Conservation (phyloP, 768 basidiomycete genomes). For the Auricularia cornea region DNA sequence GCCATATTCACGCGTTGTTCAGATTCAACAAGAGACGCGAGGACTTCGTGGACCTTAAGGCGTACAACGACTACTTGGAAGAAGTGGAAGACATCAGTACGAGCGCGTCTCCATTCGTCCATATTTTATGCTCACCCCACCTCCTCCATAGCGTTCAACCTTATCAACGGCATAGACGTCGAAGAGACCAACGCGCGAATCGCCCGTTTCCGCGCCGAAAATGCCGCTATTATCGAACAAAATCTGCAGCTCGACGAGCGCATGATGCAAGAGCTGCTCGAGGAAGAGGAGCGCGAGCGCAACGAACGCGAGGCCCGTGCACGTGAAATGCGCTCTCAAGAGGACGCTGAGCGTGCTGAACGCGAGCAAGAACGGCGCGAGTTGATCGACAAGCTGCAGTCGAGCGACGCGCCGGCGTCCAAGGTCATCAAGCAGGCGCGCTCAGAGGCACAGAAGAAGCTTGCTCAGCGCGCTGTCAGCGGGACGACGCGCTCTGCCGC, state of each 20-base stretch:
- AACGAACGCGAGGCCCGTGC: constrained; percentile 63
- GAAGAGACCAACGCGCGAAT: constrained; percentile 78
- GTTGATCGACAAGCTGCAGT: constrained; percentile 72
- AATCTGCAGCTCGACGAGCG: constrained; percentile 79
- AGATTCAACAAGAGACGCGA: constrained; percentile 93
- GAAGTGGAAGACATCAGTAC: constrained; percentile 86
- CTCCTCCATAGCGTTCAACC: constrained; percentile 71
- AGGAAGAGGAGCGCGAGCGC: constrained; percentile 75
- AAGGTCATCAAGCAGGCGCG: constrained; percentile 34
- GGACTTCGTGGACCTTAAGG: constrained; percentile 71
- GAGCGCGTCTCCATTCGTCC: constrained; percentile 15
- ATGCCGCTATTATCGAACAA: constrained; percentile 72
- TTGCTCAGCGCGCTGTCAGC: not conserved
- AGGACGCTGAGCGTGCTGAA: constrained; percentile 71
- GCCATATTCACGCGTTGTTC: constrained; percentile 1
- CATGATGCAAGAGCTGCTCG: constrained; percentile 59
- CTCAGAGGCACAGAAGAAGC: constrained; percentile 46
- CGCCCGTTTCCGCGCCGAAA: constrained; percentile 66
- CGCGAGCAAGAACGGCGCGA: constrained; percentile 61
- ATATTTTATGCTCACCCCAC: constrained; percentile 5
- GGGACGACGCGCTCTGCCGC: not conserved
- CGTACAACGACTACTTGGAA: constrained; percentile 94
- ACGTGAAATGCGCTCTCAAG: constrained; percentile 52
- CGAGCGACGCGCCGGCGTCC: constrained; percentile 54
- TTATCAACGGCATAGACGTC: constrained; percentile 82